phyloP scores from a whole-genome alignment of 345 rosid genomes.

The Pistacia atlantica region DNA sequence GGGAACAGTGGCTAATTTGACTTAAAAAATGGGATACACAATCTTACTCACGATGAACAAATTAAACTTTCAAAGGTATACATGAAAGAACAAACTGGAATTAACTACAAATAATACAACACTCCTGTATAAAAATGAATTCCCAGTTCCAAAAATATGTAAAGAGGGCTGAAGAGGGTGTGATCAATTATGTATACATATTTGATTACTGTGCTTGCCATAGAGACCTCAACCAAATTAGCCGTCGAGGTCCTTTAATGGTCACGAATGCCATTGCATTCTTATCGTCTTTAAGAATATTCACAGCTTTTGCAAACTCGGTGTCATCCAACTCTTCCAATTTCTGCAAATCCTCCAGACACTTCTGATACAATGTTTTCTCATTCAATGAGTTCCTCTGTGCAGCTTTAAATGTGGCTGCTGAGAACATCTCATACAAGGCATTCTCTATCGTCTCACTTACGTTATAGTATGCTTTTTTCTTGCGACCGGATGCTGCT shows the following conservation, averaged over 20 bases:
- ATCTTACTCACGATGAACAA: background rate
- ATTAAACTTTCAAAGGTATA: background rate
- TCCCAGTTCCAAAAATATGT: background rate
- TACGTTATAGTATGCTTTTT: slow-evolving; percentile 21
- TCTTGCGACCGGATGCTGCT: slow-evolving; percentile 26
- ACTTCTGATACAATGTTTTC: slow-evolving; percentile 33
- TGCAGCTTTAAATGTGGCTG: slow-evolving; percentile 23
- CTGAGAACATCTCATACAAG: slow-evolving; percentile 32
- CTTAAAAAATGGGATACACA: background rate
- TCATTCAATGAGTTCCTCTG: slow-evolving; percentile 25
- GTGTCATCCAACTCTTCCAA: slow-evolving; percentile 31
- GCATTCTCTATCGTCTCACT: slow-evolving; percentile 33
- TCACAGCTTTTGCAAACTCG: slow-evolving; percentile 33
- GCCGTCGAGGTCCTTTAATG: slow-evolving; percentile 30
- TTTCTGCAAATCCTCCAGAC: slow-evolving; percentile 44
- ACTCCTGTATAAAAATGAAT: background rate
- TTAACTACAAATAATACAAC: background rate
- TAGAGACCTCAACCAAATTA: slow-evolving; percentile 37
- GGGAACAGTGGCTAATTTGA: background rate
- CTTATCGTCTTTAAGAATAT: slow-evolving; percentile 41
- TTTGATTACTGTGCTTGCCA: slow-evolving; percentile 20
- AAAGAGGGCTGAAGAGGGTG: background rate
- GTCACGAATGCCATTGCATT: slow-evolving; percentile 40
- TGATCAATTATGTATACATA: too few species aligned
- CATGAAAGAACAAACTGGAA: background rate